phyloP scores from a whole-genome alignment of 108 stramenopile species.

The Cylindrotheca closterium region DNA sequence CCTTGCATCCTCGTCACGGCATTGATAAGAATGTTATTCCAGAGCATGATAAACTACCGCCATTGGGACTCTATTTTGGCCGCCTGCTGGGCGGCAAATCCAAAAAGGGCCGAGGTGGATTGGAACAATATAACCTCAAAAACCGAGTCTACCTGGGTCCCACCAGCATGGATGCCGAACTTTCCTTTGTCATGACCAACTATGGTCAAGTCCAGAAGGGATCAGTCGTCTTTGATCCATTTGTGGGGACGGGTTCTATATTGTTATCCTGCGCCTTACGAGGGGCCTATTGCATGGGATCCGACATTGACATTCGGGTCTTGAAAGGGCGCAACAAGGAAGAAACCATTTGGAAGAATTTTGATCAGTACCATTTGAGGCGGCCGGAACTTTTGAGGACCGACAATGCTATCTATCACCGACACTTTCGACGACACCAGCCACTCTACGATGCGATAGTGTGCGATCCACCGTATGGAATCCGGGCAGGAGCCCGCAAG shows the following conservation, averaged over 20 bases:
- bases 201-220: constrained; percentile 62
- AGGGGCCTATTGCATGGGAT: constrained; percentile 89
- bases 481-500: constrained; percentile 94
- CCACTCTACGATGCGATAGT: constrained; percentile 86
- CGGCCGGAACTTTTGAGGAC: constrained; percentile 90
- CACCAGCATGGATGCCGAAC: constrained; percentile 96
- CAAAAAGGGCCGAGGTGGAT: constrained; percentile 50
- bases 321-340: constrained; percentile 76
- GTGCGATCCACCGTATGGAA: constrained; percentile 86
- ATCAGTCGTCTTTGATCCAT: constrained; percentile 89
- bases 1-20: constrained; percentile 9
- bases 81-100: constrained; percentile 54
- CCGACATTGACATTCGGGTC: constrained; percentile 94
- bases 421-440: constrained; percentile 62
- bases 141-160: constrained; percentile 94
- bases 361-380: constrained; percentile 84
- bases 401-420: constrained; percentile 88
- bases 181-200: constrained; percentile 95
- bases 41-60: constrained; percentile 61
- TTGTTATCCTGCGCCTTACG: constrained; percentile 84
- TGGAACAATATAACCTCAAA: constrained; percentile 87
- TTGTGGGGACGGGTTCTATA: constrained; percentile 97
- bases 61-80: constrained; percentile 78
- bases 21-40: constrained; percentile 22
- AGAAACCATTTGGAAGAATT: constrained; percentile 80